Base-by-base conservation (phyloP, 495 filamentous ascomycete genomes). In the Clohesyomyces aquaticus region DNA sequence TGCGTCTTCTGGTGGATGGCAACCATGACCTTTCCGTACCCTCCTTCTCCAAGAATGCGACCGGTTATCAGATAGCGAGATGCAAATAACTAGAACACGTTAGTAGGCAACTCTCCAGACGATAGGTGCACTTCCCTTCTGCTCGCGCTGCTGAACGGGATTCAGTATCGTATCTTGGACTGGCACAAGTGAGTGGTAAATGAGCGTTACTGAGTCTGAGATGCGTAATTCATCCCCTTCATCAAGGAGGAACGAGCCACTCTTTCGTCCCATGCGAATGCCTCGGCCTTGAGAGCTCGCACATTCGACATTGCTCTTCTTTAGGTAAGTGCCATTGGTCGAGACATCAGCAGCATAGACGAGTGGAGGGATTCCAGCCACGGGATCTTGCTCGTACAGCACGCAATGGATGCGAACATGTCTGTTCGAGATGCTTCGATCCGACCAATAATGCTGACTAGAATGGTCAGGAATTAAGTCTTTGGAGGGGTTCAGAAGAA, bases 321-420 rank as follows among this genome's bases (percentile, higher is more conserved):
- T 69, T 29, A 71, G 43, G 52, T 58, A 60, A 1, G 74, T 72
- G 12, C 75, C 70, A 59, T 79, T 79, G 16, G 60, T 66, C 0
- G 77, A 79, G 12, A 78, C 54, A 50, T 76, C 77, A 21, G 73
- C 65, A 21, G 68, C 73, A 52, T 79, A 79, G 10, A 79, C 69
- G 22, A 79, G 63, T 9, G 77, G 75, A 0, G 68, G 41, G n/a
- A 75, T 65, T 2, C 65, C 68, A 10, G 56, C 42, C 1, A 57
- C 55, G 27, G 26, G 16, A 19, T 67, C 48, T 21, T 70, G 41
- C 19, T 76, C 77, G 59, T 73, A 77, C 4, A 74, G 18, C 43
- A 78, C 61, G 58, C 73, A 71, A 58, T 75, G 71, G 51, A 79
- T 67, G 12, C 71, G 67, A 18, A 79, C 59, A 63, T 79, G 77